phyloP scores from a whole-genome alignment of 75 land plant genomes.

The Selaginella tamariscina region DNA sequence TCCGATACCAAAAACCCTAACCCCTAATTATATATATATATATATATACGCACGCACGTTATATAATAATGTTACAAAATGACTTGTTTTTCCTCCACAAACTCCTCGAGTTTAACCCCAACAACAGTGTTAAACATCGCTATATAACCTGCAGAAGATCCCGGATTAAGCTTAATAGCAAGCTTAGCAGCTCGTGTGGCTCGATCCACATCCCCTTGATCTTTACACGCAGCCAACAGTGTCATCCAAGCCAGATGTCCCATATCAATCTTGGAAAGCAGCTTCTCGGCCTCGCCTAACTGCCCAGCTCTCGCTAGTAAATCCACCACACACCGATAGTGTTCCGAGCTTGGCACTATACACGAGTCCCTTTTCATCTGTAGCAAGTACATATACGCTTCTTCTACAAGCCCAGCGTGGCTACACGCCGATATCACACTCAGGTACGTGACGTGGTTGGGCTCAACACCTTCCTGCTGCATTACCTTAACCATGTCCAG shows the following conservation, averaged over 20 bases:
- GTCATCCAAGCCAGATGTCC: not conserved
- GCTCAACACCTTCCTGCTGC: not conserved
- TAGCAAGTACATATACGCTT: not conserved
- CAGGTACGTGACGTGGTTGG: not conserved
- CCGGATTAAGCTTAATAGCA: not conserved
- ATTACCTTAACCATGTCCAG: not conserved
- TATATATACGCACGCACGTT: not conserved
- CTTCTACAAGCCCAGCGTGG: slow-evolving; percentile 14
- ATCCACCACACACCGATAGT: not conserved
- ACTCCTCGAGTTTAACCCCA: no score
- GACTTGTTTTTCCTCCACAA: no score
- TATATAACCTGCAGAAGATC: not conserved
- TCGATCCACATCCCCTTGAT: not conserved
- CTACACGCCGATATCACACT: not conserved
- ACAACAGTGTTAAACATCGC: not conserved
- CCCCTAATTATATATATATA: not conserved
- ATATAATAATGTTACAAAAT: no score
- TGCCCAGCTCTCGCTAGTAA: not conserved
- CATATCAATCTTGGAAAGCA: not conserved
- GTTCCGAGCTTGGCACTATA: not conserved
- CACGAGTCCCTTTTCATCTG: not conserved
- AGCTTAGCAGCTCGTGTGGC: not conserved
- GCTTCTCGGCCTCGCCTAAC: not conserved
- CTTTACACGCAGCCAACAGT: not conserved
- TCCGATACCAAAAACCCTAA: not conserved